These are phyloP conservation scores for Pseudogymnoascus sp. DNA, from an alignment of 2,329 filamentous ascomycete genomes.

Conservation along the genomic window DNA sequence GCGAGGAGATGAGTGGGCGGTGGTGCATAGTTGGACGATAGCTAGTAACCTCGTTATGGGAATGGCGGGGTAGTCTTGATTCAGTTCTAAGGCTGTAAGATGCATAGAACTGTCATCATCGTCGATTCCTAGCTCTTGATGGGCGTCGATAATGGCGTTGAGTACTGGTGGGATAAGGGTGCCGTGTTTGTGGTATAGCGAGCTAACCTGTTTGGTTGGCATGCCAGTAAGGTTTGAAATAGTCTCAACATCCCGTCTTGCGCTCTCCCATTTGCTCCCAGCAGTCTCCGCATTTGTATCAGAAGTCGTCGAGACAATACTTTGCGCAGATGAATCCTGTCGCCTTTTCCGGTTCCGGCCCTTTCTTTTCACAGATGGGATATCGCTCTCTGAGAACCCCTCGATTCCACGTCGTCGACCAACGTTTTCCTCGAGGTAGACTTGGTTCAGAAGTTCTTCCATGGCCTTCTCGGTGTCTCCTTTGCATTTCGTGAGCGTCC, in stretches of 20 bases:
- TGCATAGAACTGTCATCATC: constrained; percentile 38
- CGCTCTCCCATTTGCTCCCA: constrained; percentile 50
- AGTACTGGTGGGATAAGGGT: constrained; percentile 49
- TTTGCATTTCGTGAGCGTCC: constrained; percentile 57
- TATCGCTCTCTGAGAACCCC: constrained; percentile 58
- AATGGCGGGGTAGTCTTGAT: constrained; percentile 45
- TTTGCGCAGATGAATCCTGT: constrained; percentile 15
- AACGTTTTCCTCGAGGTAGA: constrained; percentile 62
- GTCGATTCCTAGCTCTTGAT: constrained; percentile 28
- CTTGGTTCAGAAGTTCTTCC: constrained; percentile 71
- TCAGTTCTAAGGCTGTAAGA: constrained; percentile 44
- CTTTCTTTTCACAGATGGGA: constrained; percentile 31
- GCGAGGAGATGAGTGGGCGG: constrained; percentile 47
- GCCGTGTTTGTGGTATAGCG: constrained; percentile 51
- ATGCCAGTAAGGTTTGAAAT: constrained; percentile 43
- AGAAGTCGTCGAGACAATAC: too few species aligned
- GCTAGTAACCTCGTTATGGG: constrained; percentile 39
- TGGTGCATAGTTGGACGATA: constrained; percentile 47
- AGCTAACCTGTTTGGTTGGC: constrained; percentile 41
- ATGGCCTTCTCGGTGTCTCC: constrained; percentile 62
- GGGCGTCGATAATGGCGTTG: constrained; percentile 34
- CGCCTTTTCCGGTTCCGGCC: constrained; percentile 23
- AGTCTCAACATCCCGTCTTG: constrained; percentile 50
- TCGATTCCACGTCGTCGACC: constrained; percentile 67
- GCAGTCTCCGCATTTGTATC: neutral